Evolutionary conservation across 441 rosid genomes (phyloP).

Genomic region (Eutrema salsugineum): DNA sequence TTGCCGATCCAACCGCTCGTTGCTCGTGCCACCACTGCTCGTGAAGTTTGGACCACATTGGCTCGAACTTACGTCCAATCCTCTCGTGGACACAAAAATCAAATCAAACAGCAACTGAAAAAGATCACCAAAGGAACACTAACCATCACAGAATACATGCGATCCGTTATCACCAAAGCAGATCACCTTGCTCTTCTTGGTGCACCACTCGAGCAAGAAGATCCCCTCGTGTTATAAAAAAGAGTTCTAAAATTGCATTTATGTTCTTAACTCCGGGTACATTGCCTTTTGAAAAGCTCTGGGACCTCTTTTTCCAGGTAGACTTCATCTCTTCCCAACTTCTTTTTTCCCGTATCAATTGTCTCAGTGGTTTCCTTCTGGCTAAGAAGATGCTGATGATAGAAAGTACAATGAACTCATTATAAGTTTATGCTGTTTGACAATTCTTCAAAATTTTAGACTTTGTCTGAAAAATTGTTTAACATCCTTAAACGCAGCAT

Average conservation of each 20-base stretch:
- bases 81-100: too few relatives aligned
- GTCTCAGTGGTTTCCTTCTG: not conserved
- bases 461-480: not conserved
- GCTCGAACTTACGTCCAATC: too few relatives aligned
- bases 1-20: too few relatives aligned
- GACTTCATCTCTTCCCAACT: slow-evolving; percentile 15
- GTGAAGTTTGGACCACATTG: too few relatives aligned
- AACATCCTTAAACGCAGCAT: not conserved
- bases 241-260: slow-evolving; percentile 79
- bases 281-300: slow-evolving; percentile 93
- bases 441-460: not conserved
- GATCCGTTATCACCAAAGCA: not conserved
- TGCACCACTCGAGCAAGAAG: not conserved
- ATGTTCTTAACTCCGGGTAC: slow-evolving; percentile 87
- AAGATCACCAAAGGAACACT: too few relatives aligned
- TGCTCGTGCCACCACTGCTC: too few relatives aligned
- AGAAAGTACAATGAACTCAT: not conserved
- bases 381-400: not conserved
- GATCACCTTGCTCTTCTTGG: not conserved
- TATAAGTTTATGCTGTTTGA: not conserved
- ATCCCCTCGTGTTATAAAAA: slow-evolving; percentile 42
- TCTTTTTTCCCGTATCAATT: not conserved
- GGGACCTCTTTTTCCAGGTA: slow-evolving; percentile 87
- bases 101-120: too few relatives aligned
- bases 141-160: too few relatives aligned